phyloP scores from a whole-genome alignment of 2,329 filamentous ascomycete species.

The Trichoderma sp. region DNA sequence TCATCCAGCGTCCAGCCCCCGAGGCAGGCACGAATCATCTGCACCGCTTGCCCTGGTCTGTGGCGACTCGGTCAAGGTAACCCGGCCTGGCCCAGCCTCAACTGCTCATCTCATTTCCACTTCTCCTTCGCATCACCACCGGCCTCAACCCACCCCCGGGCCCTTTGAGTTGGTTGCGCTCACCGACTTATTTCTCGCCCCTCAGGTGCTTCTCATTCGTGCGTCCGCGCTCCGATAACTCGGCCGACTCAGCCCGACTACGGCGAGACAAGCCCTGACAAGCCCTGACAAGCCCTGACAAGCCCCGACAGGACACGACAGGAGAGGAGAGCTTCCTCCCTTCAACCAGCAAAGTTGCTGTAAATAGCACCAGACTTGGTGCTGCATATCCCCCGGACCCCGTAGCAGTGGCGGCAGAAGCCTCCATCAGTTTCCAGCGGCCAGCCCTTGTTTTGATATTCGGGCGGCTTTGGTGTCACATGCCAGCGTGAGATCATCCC shows the following conservation, averaged over 20 bases:
- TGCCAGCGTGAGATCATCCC: neutral
- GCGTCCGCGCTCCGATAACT: slow-evolving; percentile 2
- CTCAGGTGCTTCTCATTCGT: neutral
- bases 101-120: neutral
- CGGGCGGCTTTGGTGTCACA: neutral
- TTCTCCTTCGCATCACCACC: neutral
- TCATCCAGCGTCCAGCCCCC: neutral
- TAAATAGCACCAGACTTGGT: neutral
- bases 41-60: neutral
- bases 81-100: neutral
- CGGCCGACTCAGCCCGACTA: neutral
- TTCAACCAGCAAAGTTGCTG: neutral
- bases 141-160: neutral
- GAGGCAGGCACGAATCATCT: neutral
- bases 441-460: neutral
- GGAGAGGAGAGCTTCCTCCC: neutral
- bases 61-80: slow-evolving; percentile 3
- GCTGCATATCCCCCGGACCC: neutral
- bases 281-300: neutral
- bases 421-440: neutral
- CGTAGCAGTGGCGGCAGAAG: neutral
- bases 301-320: neutral
- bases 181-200: slow-evolving; percentile 16
- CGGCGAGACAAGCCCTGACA: neutral
- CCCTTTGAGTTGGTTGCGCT: neutral